phyloP scores from a whole-genome alignment of 2,329 filamentous ascomycete species.

The Cercospora citrullina region DNA sequence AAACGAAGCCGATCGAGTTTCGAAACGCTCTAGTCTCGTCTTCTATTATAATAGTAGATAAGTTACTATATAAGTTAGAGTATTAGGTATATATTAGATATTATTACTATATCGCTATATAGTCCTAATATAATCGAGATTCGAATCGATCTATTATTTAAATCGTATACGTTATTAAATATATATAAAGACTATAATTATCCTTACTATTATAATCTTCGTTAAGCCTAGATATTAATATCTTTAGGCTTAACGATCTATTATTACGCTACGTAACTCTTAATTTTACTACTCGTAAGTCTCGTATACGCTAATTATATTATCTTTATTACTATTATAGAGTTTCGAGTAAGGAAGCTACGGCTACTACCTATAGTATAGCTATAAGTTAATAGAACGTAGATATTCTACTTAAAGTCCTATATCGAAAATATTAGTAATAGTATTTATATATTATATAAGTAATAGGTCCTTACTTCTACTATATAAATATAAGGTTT shows the following conservation, averaged over 20 bases:
- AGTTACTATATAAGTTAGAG: no score
- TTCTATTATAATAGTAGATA: no score
- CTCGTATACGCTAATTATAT: neutral
- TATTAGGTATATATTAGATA: no score
- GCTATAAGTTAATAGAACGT: neutral
- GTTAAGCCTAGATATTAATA: neutral
- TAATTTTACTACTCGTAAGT: neutral
- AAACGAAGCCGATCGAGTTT: no score
- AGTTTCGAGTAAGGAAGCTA: neutral
- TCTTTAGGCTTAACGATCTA: neutral
- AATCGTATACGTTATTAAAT: neutral
- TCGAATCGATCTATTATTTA: no score
- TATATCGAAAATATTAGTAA: neutral
- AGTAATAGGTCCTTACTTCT: neutral
- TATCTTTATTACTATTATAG: neutral
- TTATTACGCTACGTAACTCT: neutral
- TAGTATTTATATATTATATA: neutral
- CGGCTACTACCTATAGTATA: neutral
- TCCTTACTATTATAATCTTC: neutral
- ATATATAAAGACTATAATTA: neutral
- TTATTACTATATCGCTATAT: no score
- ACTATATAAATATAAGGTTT: neutral
- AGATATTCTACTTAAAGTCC: neutral
- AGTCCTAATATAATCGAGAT: no score
- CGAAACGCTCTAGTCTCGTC: no score